Conservation (phyloP, 257 asterid species). For the Solanum gandarillasii region DNA sequence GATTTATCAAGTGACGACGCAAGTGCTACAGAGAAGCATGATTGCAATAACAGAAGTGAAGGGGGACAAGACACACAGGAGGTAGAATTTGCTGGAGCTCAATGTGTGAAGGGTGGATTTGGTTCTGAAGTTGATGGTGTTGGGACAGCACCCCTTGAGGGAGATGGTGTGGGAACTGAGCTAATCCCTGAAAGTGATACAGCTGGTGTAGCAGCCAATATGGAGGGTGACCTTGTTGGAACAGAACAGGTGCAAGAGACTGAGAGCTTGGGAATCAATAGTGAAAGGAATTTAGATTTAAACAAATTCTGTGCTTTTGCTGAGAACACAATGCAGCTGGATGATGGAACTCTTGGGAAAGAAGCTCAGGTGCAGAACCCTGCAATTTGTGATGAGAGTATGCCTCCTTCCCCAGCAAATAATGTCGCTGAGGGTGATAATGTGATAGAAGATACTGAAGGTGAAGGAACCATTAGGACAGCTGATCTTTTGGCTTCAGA, state of each 20-base stretch:
- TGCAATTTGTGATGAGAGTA: background rate
- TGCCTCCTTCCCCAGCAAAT: background rate
- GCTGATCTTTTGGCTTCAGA: constrained; percentile 82
- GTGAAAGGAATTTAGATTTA: constrained; percentile 26
- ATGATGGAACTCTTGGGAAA: constrained; percentile 17
- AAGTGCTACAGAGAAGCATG: constrained; percentile 72
- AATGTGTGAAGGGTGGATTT: constrained; percentile 43
- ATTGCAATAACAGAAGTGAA: constrained; percentile 48
- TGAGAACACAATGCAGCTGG: constrained; percentile 45
- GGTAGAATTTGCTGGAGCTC: constrained; percentile 46
- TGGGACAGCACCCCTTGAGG: constrained; percentile 33
- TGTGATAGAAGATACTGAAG: constrained; percentile 44
- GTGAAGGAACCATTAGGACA: constrained; percentile 51
- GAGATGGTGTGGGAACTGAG: constrained; percentile 48
- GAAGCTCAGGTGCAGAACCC: constrained; percentile 14
- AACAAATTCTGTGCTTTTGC: constrained; percentile 23
- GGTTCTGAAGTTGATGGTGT: constrained; percentile 74
- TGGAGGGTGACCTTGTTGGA: constrained; percentile 34
- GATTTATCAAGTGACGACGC: constrained; percentile 59
- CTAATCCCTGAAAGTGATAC: constrained; percentile 47
- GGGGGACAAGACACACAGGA: constrained; percentile 69
- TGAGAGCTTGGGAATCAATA: constrained; percentile 34
- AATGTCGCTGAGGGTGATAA: constrained; percentile 1
- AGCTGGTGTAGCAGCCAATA: constrained; percentile 20
- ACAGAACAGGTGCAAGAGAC: constrained; percentile 63